A percentile compares a stretch with the other conserved stretches of the same genome.
phyloP scores from a whole-genome alignment of 2,329 filamentous ascomycete genomes.

The Mycogone perniciosa region DNA sequence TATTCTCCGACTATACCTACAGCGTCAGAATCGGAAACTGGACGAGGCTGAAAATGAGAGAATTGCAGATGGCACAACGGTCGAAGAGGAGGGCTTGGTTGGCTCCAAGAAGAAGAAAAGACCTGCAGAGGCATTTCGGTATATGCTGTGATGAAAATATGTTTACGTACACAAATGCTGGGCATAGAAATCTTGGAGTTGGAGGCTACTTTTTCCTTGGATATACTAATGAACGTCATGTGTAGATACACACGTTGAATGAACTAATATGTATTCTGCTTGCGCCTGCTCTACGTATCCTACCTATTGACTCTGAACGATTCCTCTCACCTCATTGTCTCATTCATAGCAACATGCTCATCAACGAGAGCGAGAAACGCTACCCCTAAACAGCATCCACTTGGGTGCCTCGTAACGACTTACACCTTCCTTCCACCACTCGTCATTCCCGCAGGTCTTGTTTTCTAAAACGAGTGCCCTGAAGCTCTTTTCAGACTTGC shows the following conservation, averaged over 20 bases:
- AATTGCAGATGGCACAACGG: slow-evolving; percentile 16
- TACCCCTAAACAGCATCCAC: slow-evolving; percentile 24
- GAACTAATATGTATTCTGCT: slow-evolving; percentile 2
- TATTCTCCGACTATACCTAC: slow-evolving; percentile 47
- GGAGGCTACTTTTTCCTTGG: slow-evolving; percentile 1
- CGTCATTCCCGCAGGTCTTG: slow-evolving; percentile 19
- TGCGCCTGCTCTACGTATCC: not conserved
- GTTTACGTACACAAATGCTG: not conserved
- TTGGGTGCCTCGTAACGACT: slow-evolving; percentile 26
- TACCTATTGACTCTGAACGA: not conserved
- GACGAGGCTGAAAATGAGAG: slow-evolving; percentile 29
- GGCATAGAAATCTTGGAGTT: slow-evolving; percentile 5
- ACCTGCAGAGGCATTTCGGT: slow-evolving; percentile 33
- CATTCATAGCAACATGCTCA: not conserved
- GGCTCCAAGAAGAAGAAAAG: slow-evolving; percentile 21
- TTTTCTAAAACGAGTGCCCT: slow-evolving; percentile 21
- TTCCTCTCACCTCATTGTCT: not conserved
- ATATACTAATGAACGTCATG: slow-evolving; percentile 1
- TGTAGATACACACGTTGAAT: slow-evolving; percentile 3
- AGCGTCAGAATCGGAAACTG: slow-evolving; percentile 42
- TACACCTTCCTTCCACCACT: slow-evolving; percentile 32
- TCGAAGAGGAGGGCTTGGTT: slow-evolving; percentile 37
- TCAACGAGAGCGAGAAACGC: not conserved
- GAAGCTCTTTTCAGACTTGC: slow-evolving; percentile 20
- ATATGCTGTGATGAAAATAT: slow-evolving; percentile 35